Conservation (phyloP, 768 basidiomycete species). For the Pulveroboletus sp. region DNA sequence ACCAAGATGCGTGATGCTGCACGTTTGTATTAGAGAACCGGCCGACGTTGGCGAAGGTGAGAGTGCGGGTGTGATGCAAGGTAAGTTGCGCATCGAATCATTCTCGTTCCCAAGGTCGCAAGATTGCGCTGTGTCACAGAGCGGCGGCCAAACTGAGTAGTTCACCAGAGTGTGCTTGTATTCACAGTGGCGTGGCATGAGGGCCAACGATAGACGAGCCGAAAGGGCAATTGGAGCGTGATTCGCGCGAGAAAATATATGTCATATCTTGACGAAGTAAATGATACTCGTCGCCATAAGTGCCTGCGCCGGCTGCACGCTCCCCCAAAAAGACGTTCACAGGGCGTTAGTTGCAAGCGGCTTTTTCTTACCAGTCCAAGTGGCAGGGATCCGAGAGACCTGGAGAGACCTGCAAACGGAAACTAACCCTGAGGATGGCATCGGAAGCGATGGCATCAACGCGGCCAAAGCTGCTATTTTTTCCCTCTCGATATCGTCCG, state of each 20-base stretch:
- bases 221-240: not conserved
- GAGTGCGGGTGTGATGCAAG: no score
- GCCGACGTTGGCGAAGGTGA: not conserved
- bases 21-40: not conserved
- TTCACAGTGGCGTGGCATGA: no score
- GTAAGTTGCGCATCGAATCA: no score
- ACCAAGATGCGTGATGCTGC: not conserved
- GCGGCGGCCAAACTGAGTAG: not conserved
- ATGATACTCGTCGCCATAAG: not conserved
- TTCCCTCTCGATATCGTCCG: no score
- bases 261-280: not conserved
- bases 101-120: no score
- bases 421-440: not conserved
- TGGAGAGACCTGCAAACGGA: no score
- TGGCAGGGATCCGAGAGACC: not conserved
- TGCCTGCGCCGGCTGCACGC: not conserved
- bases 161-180: no score
- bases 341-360: not conserved
- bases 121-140: not conserved
- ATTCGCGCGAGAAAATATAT: not conserved
- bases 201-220: not conserved
- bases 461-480: not conserved
- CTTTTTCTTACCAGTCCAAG: not conserved
- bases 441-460: slow-evolving; percentile 1
- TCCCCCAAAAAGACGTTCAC: not conserved